Evolutionary conservation across 192 early-diverging fungal genomes (phyloP).

Genomic region (Dimargaris xerosporica): DNA sequence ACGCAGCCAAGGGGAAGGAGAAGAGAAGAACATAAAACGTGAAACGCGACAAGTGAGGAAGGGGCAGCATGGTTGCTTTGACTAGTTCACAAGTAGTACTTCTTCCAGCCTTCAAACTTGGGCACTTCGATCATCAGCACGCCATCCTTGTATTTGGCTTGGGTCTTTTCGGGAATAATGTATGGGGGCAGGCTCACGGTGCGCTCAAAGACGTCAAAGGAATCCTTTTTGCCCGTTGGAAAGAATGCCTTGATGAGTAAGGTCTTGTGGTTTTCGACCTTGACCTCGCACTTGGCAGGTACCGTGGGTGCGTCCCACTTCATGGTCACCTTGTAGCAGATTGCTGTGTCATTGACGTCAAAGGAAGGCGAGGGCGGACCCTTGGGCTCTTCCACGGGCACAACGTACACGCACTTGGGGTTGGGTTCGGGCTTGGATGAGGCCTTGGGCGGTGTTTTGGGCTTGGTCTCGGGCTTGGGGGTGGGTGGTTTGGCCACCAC

Average conservation of each 20-base stretch:
- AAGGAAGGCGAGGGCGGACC: slow-evolving; percentile 1
- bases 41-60: too few relatives aligned
- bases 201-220: slow-evolving; percentile 9
- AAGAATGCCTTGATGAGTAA: slow-evolving; percentile 7
- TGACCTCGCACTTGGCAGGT: slow-evolving; percentile 9
- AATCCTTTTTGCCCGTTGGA: slow-evolving; percentile 7
- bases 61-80: too few relatives aligned
- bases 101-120: slow-evolving; percentile 4
- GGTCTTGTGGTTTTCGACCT: not conserved
- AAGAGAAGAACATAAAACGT: too few relatives aligned
- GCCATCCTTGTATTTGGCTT: slow-evolving; percentile 10
- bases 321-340: slow-evolving; percentile 9
- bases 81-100: not conserved
- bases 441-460: not conserved
- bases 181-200: not conserved
- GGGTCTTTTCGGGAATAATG: slow-evolving; percentile 5
- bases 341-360: slow-evolving; percentile 1
- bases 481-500: not conserved
- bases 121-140: slow-evolving; percentile 5
- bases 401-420: not conserved
- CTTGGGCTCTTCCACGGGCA: slow-evolving; percentile 7
- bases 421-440: not conserved
- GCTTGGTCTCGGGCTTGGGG: not conserved
- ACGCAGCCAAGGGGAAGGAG: too few relatives aligned
- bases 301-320: not conserved